Evolutionary conservation across 106 monocot species (phyloP), one percentile per base, ranked within the genome.

Genomic region (Dactylorhiza incarnata): DNA sequence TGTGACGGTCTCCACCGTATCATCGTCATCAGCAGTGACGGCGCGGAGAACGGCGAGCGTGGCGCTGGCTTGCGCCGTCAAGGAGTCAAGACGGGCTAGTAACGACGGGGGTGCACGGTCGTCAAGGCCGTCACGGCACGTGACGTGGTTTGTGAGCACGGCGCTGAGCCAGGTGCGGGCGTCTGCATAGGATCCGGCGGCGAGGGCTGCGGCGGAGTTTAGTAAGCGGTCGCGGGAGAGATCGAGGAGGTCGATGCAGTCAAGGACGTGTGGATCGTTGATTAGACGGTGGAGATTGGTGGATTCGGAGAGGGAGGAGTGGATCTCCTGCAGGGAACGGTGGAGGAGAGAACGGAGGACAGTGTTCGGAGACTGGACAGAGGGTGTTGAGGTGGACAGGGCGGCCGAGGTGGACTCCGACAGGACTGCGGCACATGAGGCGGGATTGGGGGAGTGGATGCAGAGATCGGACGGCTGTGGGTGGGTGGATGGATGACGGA

Each of bases 161-260:
- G 86, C 86, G 44, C 83, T 83, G 63, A 87, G 81, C 83, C 80
- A 83, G 10, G 86, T 81, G 17, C 75, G 74, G 8, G 77, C 79
- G 50, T 88, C 82, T 19, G 52, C 17, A 56, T 48, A 15, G 9
- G 71, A 51, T 6, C 70, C 61, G 6, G 48, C 22, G 3, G 46
- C 50, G 1, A 71, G 13, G 37, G 80, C 82, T 10, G 63, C 8
- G 65, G 49, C 68, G 46, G 78, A 70, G 65, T 37, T 16, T 37
- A 23, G 9, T 13, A 85, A 53, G 16, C 69, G 78, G 79, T 84
- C 87, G 29, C 72, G 84, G 3, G 87, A 84, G 52, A 82, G 76
- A 46, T 82, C 75, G 48, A 88, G 23, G 44, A 88, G 80, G 0
- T 80, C 62, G 9, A 80, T 5, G 76, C 88, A 88, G 74, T 88